Percentiles rank a stretch among this genome's conserved stretches.
These are phyloP conservation scores for Aphanomyces stellatus DNA, from an alignment of 352 stramenopile genomes.

Conservation along the genomic window DNA sequence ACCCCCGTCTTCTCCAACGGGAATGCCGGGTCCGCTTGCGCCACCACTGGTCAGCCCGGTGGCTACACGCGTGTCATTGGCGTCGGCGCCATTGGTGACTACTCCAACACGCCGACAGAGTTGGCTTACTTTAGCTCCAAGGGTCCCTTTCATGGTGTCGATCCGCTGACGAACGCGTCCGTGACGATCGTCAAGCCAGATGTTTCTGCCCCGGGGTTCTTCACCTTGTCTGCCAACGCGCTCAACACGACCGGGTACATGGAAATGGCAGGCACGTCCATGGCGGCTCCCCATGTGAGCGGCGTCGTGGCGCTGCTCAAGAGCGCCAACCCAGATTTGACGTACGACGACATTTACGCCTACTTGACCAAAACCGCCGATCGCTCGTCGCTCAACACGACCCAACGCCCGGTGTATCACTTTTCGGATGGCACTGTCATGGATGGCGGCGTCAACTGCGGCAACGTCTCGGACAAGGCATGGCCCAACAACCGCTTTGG, in stretches of 20 bases:
- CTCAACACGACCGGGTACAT: conserved; percentile 21
- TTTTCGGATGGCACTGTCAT: neutral
- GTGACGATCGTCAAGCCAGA: conserved; percentile 34
- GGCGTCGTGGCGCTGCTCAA: conserved; percentile 41
- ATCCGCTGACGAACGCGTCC: too few relatives aligned
- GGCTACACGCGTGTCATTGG: conserved; percentile 27
- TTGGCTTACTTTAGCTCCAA: conserved; percentile 30
- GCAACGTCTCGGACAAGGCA: conserved; percentile 23
- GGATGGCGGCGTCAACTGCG: conserved; percentile 23
- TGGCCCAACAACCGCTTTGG: conserved; percentile 57
- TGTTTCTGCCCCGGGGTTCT: conserved; percentile 26
- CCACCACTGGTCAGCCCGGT: conserved; percentile 24
- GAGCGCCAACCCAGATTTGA: conserved; percentile 27
- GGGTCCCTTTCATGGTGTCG: too few relatives aligned
- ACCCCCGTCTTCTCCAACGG: conserved; percentile 31
- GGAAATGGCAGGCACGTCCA: conserved; percentile 26
- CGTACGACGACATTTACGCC: conserved; percentile 17
- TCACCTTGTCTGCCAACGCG: conserved; percentile 28
- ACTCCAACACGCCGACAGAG: conserved; percentile 23
- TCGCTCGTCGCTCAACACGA: conserved; percentile 2
- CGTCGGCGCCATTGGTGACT: conserved; percentile 26
- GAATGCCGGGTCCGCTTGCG: conserved; percentile 26
- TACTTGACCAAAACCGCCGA: conserved; percentile 22
- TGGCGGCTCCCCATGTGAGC: conserved; percentile 29
- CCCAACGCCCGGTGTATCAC: neutral